phyloP scores from a whole-genome alignment of 2,329 filamentous ascomycete genomes.

The Aspergillus sp. region DNA sequence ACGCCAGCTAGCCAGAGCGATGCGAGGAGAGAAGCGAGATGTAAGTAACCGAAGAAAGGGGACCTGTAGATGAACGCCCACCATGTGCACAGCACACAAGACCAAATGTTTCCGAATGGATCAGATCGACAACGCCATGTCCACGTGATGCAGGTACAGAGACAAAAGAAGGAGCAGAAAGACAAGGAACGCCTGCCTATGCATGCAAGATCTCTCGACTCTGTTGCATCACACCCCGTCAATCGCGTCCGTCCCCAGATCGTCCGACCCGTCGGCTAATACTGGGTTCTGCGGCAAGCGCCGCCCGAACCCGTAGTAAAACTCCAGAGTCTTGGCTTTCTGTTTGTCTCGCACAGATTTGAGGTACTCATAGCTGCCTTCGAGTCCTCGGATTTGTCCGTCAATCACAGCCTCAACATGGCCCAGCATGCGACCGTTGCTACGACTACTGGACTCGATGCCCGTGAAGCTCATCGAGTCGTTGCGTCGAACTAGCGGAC shows the following conservation, averaged over 20 bases:
- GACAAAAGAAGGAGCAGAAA: not conserved
- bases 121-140: conserved; percentile 1
- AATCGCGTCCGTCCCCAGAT: conserved; percentile 17
- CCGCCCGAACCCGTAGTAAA: conserved; percentile 64
- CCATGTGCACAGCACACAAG: conserved; percentile 8
- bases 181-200: not conserved
- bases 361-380: conserved; percentile 77
- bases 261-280: conserved; percentile 26
- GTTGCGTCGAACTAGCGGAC: conserved; percentile 73
- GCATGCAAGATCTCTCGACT: not conserved
- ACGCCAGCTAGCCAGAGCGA: not conserved
- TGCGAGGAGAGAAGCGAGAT: not conserved
- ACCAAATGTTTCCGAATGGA: not conserved
- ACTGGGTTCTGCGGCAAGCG: conserved; percentile 29
- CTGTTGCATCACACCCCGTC: conserved; percentile 17
- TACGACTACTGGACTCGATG: conserved; percentile 28
- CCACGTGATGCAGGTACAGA: not conserved
- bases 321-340: conserved; percentile 79
- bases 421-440: conserved; percentile 62
- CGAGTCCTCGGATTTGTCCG: conserved; percentile 81
- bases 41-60: not conserved
- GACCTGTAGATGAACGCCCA: conserved; percentile 9
- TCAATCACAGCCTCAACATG: conserved; percentile 59
- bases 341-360: conserved; percentile 74
- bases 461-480: conserved; percentile 50